Evolutionary conservation across 2,329 filamentous ascomycete genomes (phyloP).

Genomic region (Venturia aucupariae): DNA sequence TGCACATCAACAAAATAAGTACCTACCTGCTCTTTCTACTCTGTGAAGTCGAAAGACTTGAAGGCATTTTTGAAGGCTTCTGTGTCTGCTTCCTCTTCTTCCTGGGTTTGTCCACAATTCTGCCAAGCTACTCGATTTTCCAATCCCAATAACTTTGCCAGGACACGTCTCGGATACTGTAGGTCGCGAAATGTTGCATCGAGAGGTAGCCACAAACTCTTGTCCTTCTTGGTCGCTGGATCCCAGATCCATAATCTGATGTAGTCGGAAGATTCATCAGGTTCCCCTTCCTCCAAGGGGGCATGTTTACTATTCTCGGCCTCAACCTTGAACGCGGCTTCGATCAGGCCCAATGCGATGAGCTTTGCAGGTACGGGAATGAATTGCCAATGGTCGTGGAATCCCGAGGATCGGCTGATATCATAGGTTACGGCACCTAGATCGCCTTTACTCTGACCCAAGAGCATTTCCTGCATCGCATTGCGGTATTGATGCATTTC

Average conservation of each 20-base stretch:
- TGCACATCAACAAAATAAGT: not conserved
- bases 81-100: slow-evolving; percentile 72
- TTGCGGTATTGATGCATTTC: slow-evolving; percentile 81
- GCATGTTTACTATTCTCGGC: slow-evolving; percentile 65
- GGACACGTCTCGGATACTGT: slow-evolving; percentile 78
- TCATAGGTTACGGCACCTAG: slow-evolving; percentile 88
- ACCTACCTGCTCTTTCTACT: slow-evolving; percentile 20
- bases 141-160: slow-evolving; percentile 77
- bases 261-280: slow-evolving; percentile 43
- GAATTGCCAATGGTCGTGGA: slow-evolving; percentile 93
- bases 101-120: slow-evolving; percentile 66
- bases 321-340: slow-evolving; percentile 81
- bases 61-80: slow-evolving; percentile 73
- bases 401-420: slow-evolving; percentile 69
- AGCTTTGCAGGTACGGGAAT: slow-evolving; percentile 63
- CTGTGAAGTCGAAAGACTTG: slow-evolving; percentile 76
- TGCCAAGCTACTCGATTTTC: slow-evolving; percentile 77
- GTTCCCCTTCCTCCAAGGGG: slow-evolving; percentile 35
- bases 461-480: slow-evolving; percentile 70
- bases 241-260: slow-evolving; percentile 77
- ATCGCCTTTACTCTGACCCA: slow-evolving; percentile 37
- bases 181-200: slow-evolving; percentile 64
- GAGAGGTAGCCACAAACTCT: slow-evolving; percentile 65
- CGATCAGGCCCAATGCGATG: slow-evolving; percentile 64
- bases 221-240: slow-evolving; percentile 38